These are phyloP conservation scores for Nevesoporus exiguus DNA, from an alignment of 768 basidiomycete species.

Conservation along the genomic window DNA sequence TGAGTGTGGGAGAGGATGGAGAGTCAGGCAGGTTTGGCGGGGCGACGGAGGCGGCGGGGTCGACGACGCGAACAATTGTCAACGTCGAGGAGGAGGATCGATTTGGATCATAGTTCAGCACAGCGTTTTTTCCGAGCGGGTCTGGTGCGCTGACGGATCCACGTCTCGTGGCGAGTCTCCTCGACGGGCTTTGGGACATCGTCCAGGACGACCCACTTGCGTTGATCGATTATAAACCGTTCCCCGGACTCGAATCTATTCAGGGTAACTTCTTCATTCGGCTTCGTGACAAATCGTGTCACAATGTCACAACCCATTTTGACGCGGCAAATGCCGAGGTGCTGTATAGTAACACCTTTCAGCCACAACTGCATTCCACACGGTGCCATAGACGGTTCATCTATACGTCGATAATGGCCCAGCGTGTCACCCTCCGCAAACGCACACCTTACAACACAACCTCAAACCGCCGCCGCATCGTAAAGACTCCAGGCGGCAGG, in stretches of 20 bases:
- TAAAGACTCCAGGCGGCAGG: slow-evolving; percentile 98
- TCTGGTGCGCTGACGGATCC: slow-evolving; percentile 70
- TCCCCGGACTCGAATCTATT: background rate
- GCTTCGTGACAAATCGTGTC: no score
- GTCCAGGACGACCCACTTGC: background rate
- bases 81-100: slow-evolving; percentile 59
- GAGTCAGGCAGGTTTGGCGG: slow-evolving; percentile 25
- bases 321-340: slow-evolving; percentile 15
- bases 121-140: slow-evolving; percentile 57
- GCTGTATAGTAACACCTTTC: slow-evolving; percentile 22
- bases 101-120: slow-evolving; percentile 49
- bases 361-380: slow-evolving; percentile 15
- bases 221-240: background rate
- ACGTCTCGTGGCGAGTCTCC: slow-evolving; percentile 51
- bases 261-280: slow-evolving; percentile 4
- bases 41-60: slow-evolving; percentile 28
- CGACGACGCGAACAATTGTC: slow-evolving; percentile 69
- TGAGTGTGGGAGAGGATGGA: slow-evolving; percentile 24
- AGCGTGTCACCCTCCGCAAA: slow-evolving; percentile 99
- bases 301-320: background rate
- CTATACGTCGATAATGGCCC: slow-evolving; percentile 65
- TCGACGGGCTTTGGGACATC: slow-evolving; percentile 19
- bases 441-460: slow-evolving; percentile 97
- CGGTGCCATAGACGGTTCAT: background rate
- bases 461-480: slow-evolving; percentile 90